Percentiles rank a stretch among this genome's conserved stretches.
Evolutionary conservation across 768 basidiomycete genomes (phyloP).

Genomic region (Agaricus bisporus): DNA sequence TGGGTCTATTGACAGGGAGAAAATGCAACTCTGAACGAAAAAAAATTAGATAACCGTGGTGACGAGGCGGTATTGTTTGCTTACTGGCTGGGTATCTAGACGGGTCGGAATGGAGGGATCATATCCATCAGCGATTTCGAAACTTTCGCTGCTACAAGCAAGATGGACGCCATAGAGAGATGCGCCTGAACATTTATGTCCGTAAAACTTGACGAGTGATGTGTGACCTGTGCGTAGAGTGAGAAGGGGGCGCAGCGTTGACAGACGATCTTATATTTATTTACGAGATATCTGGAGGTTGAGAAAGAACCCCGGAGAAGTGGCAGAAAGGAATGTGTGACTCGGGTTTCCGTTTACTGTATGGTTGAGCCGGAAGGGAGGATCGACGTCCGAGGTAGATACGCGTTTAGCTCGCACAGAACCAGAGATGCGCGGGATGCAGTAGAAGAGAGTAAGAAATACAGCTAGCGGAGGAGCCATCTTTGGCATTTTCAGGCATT

Average conservation of each 20-base stretch:
- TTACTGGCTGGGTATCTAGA: not conserved
- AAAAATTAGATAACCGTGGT: not conserved
- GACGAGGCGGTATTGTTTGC: not conserved
- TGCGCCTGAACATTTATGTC: not conserved
- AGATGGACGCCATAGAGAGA: conserved; percentile 5
- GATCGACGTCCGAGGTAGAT: not conserved
- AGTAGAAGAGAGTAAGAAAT: not conserved
- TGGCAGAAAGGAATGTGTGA: not conserved
- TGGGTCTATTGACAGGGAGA: not conserved
- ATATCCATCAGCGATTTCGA: not conserved
- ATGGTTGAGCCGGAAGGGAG: not conserved
- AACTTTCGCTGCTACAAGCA: not conserved
- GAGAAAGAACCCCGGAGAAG: not conserved
- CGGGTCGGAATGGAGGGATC: not conserved
- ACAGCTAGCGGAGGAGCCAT: not conserved
- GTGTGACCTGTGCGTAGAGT: not conserved
- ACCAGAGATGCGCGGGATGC: conserved; percentile 4
- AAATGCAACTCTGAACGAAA: conserved; percentile 3
- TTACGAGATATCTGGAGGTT: not conserved
- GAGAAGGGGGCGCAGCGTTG: too few relatives aligned
- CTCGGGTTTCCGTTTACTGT: not conserved
- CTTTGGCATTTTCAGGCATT: not conserved
- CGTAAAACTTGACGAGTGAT: conserved; percentile 1
- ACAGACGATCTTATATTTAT: not conserved
- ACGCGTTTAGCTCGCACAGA: not conserved